Conservation (phyloP, 495 filamentous ascomycete species). For the Bacidia gigantensis region DNA sequence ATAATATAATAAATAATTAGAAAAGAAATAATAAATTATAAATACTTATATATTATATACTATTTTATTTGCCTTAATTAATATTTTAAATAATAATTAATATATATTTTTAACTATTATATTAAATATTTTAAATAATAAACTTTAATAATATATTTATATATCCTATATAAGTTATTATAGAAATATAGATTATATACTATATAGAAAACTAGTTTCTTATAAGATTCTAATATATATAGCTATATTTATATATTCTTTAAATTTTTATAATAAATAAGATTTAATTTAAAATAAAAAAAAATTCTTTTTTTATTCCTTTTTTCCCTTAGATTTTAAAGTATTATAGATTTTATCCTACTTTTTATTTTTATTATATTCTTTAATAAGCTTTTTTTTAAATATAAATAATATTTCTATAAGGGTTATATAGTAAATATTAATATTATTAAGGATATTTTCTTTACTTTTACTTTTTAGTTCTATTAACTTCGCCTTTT, state of each 20-base stretch:
- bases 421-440: not conserved
- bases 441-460: not conserved
- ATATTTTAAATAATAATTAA: not conserved
- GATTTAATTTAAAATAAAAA: not conserved
- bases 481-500: not conserved
- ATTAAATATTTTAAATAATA: not conserved
- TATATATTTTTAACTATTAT: not conserved
- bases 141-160: not conserved
- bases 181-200: not conserved
- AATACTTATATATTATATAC: not conserved
- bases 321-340: not conserved
- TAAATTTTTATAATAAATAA: not conserved
- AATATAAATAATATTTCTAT: not conserved
- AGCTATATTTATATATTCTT: not conserved
- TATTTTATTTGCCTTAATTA: not conserved
- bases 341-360: not conserved
- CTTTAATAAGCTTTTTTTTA: not conserved
- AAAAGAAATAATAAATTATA: not conserved
- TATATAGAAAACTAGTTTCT: not conserved
- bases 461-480: not conserved
- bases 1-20: slow-evolving; percentile 1
- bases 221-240: not conserved
- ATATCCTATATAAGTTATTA: not conserved
- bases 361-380: not conserved
- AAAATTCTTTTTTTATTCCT: not conserved